Evolutionary conservation across 371 early-diverging fungal species (phyloP).

Genomic region (Actinomortierella wolfii): DNA sequence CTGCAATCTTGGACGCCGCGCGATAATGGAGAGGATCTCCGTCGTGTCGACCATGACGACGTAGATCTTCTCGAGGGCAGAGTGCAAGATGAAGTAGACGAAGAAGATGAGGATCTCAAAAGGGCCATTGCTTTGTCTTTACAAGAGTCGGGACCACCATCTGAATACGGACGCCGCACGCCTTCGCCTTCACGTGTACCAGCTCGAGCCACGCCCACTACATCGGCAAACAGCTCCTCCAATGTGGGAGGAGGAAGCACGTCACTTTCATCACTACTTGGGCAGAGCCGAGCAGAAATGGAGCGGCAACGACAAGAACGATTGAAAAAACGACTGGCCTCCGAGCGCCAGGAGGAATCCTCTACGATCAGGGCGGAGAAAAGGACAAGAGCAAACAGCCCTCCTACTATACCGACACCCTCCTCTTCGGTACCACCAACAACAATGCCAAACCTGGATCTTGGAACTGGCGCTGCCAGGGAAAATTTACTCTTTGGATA

Average conservation of each 20-base stretch:
- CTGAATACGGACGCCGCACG: no score
- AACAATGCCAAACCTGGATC: no score
- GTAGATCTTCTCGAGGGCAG: no score
- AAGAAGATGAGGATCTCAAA: no score
- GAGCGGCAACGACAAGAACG: conserved; percentile 32
- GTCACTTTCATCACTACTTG: background rate
- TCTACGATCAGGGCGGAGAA: background rate
- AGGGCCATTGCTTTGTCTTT: no score
- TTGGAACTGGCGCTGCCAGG: background rate
- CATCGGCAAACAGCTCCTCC: background rate
- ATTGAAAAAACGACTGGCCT: conserved; percentile 2
- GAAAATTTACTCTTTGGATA: background rate
- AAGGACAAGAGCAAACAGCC: conserved; percentile 1
- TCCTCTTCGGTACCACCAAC: no score
- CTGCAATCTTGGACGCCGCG: no score
- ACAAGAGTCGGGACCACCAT: no score
- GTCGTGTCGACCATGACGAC: no score
- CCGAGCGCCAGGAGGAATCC: background rate
- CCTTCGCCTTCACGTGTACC: no score
- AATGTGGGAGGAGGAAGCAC: background rate
- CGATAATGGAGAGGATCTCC: no score
- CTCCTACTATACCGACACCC: background rate
- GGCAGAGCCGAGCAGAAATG: conserved; percentile 23
- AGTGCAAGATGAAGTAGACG: no score
- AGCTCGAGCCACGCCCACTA: background rate